Percentiles rank a stretch among this genome's conserved stretches.
Conservation (phyloP, 192 early-diverging fungal species). For the Allomyces arbusculus region DNA sequence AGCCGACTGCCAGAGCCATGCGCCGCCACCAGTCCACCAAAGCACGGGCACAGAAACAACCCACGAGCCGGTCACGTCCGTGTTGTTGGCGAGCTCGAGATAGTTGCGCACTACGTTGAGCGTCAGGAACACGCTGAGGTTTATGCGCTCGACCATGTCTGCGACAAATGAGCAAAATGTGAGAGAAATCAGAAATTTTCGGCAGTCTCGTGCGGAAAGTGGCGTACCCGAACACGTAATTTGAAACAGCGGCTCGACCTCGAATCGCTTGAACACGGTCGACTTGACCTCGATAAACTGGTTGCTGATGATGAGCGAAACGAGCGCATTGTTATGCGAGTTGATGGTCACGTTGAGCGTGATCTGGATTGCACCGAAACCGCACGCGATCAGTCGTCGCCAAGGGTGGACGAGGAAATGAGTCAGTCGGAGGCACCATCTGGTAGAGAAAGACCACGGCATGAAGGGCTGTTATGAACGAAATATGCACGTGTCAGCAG, state of each 20-base stretch:
- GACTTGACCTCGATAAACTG: slow-evolving; percentile 98
- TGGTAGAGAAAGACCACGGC: slow-evolving; percentile 83
- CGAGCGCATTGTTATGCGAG: slow-evolving; percentile 78
- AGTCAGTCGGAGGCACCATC: slow-evolving; percentile 28
- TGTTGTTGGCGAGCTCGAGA: slow-evolving; percentile 45
- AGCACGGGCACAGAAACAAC: not conserved
- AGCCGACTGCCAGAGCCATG: not conserved
- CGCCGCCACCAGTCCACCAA: not conserved
- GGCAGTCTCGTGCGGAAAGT: too few relatives aligned
- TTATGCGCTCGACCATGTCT: slow-evolving; percentile 94
- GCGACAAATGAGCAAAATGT: not conserved
- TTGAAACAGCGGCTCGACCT: slow-evolving; percentile 92
- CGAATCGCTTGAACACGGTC: slow-evolving; percentile 90
- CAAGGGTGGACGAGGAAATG: too few relatives aligned
- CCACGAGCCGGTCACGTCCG: not conserved
- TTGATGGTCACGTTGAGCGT: slow-evolving; percentile 93
- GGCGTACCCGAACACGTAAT: slow-evolving; percentile 66
- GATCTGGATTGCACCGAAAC: not conserved
- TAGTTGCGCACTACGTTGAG: slow-evolving; percentile 83
- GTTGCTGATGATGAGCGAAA: slow-evolving; percentile 83
- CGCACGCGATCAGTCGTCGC: too few relatives aligned
- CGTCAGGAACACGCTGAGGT: slow-evolving; percentile 62
- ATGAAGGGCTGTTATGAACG: slow-evolving; percentile 37
- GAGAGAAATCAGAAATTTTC: too few relatives aligned
- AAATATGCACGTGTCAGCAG: not conserved